A percentile compares a stretch with the other conserved stretches of the same genome.
Evolutionary conservation across 2,329 filamentous ascomycete genomes (phyloP).

Genomic region (Paradendryphiella salina): DNA sequence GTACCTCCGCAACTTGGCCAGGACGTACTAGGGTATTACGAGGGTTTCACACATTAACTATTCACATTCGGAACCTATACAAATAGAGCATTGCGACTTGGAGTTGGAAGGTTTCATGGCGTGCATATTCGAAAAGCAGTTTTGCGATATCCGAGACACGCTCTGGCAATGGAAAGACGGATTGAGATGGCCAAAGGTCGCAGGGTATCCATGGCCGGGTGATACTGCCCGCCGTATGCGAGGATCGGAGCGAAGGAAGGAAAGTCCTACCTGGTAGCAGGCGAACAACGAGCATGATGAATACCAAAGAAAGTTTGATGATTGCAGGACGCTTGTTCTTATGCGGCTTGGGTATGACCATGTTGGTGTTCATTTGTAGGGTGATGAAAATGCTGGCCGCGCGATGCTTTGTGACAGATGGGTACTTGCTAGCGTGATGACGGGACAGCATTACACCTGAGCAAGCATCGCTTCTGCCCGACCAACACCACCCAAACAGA

Average conservation of each 20-base stretch:
- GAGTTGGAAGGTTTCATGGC: conserved; percentile 39
- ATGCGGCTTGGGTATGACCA: neutral
- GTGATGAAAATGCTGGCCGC: neutral
- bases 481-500: conserved; percentile 20
- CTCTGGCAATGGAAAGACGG: conserved; percentile 16
- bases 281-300: conserved; percentile 12
- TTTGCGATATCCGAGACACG: conserved; percentile 19
- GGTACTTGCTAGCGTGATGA: conserved; percentile 19
- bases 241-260: conserved; percentile 18
- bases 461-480: conserved; percentile 14
- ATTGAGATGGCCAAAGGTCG: conserved; percentile 17
- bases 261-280: conserved; percentile 16
- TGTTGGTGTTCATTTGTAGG: neutral
- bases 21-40: conserved; percentile 72
- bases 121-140: conserved; percentile 36
- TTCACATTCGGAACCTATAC: conserved; percentile 19
- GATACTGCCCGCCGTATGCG: conserved; percentile 15
- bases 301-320: conserved; percentile 24
- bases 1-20: conserved; percentile 95
- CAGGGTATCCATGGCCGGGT: conserved; percentile 11
- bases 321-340: conserved; percentile 1
- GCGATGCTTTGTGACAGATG: neutral
- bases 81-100: conserved; percentile 43
- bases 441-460: conserved; percentile 18
- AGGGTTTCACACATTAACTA: conserved; percentile 7